phyloP scores from a whole-genome alignment of 2,329 filamentous ascomycete species.

The Aspergillus viridinutans region DNA sequence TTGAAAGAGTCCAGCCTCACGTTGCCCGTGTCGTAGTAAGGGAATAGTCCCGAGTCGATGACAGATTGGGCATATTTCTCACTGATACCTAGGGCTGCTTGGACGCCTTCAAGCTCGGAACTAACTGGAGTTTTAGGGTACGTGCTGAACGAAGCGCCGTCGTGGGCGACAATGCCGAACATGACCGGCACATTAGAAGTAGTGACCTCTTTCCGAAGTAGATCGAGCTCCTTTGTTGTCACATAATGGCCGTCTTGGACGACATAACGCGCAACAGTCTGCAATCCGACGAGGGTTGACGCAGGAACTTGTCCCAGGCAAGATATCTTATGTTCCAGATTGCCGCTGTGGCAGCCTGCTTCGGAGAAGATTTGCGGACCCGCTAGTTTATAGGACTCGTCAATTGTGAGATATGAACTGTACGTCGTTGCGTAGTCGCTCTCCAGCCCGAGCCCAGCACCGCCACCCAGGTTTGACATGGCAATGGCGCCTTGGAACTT shows the following conservation, averaged over 20 bases:
- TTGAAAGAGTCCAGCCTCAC: conserved; percentile 54
- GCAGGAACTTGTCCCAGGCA: conserved; percentile 50
- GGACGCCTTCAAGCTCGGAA: conserved; percentile 41
- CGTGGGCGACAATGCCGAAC: conserved; percentile 53
- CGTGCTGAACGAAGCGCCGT: conserved; percentile 52
- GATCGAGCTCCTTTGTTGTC: conserved; percentile 46
- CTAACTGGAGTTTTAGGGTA: conserved; percentile 45
- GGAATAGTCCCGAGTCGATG: conserved; percentile 48
- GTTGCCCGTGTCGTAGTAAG: conserved; percentile 46
- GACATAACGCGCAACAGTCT: conserved; percentile 40
- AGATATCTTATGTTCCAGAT: conserved; percentile 45
- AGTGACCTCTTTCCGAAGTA: conserved; percentile 40
- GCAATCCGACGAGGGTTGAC: conserved; percentile 6
- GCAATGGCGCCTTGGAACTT: conserved; percentile 14
- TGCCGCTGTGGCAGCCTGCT: conserved; percentile 49
- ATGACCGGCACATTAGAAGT: conserved; percentile 52
- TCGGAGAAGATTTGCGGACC: conserved; percentile 49
- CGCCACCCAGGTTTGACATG: conserved; percentile 48
- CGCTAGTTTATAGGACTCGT: conserved; percentile 46
- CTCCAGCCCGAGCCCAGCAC: conserved; percentile 51
- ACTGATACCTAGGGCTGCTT: conserved; percentile 44
- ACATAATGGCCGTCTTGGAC: conserved; percentile 58
- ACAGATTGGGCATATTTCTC: conserved; percentile 39
- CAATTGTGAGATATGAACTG: conserved; percentile 54
- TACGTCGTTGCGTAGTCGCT: conserved; percentile 56